phyloP scores from a whole-genome alignment of 306 rosid genomes.

The Argentina anserina region DNA sequence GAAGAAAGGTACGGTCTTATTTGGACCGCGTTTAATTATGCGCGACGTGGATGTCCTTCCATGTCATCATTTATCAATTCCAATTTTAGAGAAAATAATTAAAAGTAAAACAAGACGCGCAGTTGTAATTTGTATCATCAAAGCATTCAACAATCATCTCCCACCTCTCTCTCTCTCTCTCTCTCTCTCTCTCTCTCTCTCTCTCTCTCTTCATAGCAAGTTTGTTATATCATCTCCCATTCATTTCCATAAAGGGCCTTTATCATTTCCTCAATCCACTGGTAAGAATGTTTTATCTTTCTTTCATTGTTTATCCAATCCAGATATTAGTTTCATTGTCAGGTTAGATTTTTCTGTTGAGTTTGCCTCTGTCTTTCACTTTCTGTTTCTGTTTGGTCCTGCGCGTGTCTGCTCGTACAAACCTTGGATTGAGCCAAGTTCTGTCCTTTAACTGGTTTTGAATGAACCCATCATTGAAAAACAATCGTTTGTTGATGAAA shows the following conservation, averaged over 20 bases:
- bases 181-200: background rate
- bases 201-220: background rate
- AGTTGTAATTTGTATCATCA: background rate
- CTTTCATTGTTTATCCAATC: conserved; percentile 7
- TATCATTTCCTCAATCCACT: conserved; percentile 3
- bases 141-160: conserved; percentile 10
- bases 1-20: background rate
- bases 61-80: background rate
- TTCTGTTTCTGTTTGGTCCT: background rate
- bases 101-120: background rate
- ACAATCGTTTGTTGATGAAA: background rate
- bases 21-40: background rate
- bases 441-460: background rate
- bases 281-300: conserved; percentile 1
- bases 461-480: conserved; percentile 12
- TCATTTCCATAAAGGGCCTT: conserved; percentile 14
- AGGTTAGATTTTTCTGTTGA: background rate
- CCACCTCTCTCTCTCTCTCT: background rate
- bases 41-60: background rate
- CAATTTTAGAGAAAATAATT: background rate
- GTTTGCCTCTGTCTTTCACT: background rate
- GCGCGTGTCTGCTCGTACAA: background rate
- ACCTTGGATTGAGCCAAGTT: background rate
- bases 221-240: background rate
- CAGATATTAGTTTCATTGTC: background rate